These are phyloP conservation scores for Talaromyces verruculosus DNA, from an alignment of 2,329 filamentous ascomycete species.

Conservation along the genomic window DNA sequence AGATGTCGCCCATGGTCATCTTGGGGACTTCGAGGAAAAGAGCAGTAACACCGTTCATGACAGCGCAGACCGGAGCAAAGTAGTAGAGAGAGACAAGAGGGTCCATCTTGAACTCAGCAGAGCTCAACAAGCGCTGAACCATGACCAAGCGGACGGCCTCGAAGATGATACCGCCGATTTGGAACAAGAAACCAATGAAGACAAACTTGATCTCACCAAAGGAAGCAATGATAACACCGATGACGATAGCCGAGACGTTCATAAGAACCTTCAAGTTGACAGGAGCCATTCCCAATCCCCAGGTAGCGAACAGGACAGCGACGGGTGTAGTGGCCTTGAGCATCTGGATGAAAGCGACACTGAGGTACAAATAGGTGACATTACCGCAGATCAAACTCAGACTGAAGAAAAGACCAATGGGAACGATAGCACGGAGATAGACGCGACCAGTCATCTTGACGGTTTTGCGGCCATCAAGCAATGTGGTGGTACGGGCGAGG, in stretches of 20 bases:
- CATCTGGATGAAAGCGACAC: conserved; percentile 98
- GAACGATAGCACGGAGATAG: conserved; percentile 89
- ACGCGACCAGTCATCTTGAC: conserved; percentile 96
- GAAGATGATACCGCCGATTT: conserved; percentile 73
- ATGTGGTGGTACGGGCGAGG: conserved; percentile 81
- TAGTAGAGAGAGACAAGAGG: conserved; percentile 86
- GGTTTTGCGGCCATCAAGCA: conserved; percentile 90
- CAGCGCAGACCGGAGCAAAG: conserved; percentile 79
- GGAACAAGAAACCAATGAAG: conserved; percentile 63
- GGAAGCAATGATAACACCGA: conserved; percentile 92
- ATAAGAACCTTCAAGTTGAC: conserved; percentile 83
- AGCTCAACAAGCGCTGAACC: conserved; percentile 78
- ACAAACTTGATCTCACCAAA: conserved; percentile 93
- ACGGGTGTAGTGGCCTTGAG: conserved; percentile 97
- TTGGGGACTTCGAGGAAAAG: conserved; percentile 66
- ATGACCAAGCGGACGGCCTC: conserved; percentile 80
- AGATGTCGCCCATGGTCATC: conserved; percentile 66
- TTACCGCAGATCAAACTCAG: conserved; percentile 96
- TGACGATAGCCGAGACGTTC: conserved; percentile 91
- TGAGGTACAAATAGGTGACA: conserved; percentile 90
- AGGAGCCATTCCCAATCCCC: conserved; percentile 79
- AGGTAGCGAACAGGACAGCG: conserved; percentile 84
- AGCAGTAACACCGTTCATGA: conserved; percentile 74
- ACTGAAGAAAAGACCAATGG: conserved; percentile 94
- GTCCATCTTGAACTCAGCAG: conserved; percentile 81